Percentiles rank a stretch among this genome's conserved stretches.
These are phyloP conservation scores for Yarrowia osloensis DNA, from an alignment of 805 yeast species.

Conservation along the genomic window DNA sequence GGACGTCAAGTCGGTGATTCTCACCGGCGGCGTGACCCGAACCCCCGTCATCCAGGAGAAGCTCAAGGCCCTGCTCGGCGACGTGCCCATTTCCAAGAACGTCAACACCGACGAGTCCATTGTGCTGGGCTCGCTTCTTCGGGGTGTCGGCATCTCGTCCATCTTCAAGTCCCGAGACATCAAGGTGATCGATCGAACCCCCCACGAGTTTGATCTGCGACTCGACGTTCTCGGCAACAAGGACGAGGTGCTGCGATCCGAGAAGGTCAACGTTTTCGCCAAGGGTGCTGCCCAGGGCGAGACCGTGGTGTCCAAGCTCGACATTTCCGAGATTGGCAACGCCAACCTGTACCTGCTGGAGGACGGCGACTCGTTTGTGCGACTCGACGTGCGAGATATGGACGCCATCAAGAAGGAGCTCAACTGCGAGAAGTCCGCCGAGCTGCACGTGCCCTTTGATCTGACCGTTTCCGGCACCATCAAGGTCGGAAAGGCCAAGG, in stretches of 20 bases:
- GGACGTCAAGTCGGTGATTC: conserved; percentile 64
- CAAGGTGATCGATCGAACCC: conserved; percentile 57
- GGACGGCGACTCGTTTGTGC: conserved; percentile 43
- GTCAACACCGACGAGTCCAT: conserved; percentile 96
- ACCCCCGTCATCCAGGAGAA: conserved; percentile 78
- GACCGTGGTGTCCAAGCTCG: conserved; percentile 34
- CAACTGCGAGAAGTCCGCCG: conserved; percentile 34
- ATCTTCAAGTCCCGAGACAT: conserved; percentile 66
- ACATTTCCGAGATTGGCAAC: conserved; percentile 40
- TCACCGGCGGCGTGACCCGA: conserved; percentile 89
- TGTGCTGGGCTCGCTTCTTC: conserved; percentile 83
- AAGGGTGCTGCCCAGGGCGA: conserved; percentile 49
- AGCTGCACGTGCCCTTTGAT: conserved; percentile 26
- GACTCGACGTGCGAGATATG: conserved; percentile 38
- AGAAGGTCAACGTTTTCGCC: conserved; percentile 47
- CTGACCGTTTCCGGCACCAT: conserved; percentile 33
- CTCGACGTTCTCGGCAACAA: conserved; percentile 36
- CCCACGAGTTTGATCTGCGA: conserved; percentile 49
- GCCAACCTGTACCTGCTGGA: conserved; percentile 45
- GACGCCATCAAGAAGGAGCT: conserved; percentile 36
- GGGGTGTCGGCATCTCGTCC: conserved; percentile 75
- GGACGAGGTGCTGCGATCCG: conserved; percentile 39
- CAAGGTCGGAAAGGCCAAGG: conserved; percentile 22
- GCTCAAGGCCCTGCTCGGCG: conserved; percentile 52
- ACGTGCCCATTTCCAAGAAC: conserved; percentile 67